Percentiles rank a stretch among this genome's conserved stretches.
Evolutionary conservation across 1,284 basidiomycete species (phyloP).

Genomic region (Sporisorium sorghi): DNA sequence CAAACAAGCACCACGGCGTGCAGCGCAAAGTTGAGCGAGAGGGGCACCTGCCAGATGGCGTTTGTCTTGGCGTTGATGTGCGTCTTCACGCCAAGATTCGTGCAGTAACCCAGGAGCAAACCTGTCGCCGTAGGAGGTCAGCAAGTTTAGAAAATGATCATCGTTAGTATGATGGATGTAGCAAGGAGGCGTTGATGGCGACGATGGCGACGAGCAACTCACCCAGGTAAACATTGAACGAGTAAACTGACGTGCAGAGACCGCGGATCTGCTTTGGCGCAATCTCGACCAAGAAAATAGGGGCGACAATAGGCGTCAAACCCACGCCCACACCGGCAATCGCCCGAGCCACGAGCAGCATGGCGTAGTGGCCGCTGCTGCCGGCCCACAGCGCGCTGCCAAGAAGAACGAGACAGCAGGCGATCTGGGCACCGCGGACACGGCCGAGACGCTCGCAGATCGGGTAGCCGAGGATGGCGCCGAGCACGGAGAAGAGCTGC

Average conservation of each 20-base stretch:
- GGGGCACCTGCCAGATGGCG: conserved; percentile 37
- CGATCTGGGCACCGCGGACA: conserved; percentile 40
- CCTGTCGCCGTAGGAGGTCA: background rate
- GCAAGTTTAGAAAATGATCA: background rate
- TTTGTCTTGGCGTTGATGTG: conserved; percentile 32
- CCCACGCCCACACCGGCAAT: conserved; percentile 43
- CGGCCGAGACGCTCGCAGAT: conserved; percentile 40
- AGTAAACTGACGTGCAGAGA: conserved; percentile 53
- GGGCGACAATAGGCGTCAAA: conserved; percentile 40
- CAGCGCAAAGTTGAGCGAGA: conserved; percentile 41
- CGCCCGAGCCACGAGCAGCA: conserved; percentile 36
- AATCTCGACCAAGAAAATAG: conserved; percentile 47
- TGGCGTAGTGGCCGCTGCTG: conserved; percentile 33
- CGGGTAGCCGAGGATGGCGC: conserved; percentile 45
- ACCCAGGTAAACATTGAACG: conserved; percentile 41
- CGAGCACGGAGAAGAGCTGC: conserved; percentile 48
- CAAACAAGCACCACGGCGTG: conserved; percentile 70
- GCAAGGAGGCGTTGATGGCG: background rate
- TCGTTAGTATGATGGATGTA: background rate
- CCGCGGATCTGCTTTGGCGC: conserved; percentile 45
- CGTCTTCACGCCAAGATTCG: conserved; percentile 28
- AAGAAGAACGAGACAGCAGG: conserved; percentile 37
- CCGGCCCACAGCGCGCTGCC: conserved; percentile 39
- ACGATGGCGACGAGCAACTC: background rate
- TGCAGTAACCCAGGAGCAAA: conserved; percentile 31